Evolutionary conservation across 108 stramenopile genomes (phyloP), one percentile per base, ranked within the genome.

Genomic region (Cylindrotheca closterium): DNA sequence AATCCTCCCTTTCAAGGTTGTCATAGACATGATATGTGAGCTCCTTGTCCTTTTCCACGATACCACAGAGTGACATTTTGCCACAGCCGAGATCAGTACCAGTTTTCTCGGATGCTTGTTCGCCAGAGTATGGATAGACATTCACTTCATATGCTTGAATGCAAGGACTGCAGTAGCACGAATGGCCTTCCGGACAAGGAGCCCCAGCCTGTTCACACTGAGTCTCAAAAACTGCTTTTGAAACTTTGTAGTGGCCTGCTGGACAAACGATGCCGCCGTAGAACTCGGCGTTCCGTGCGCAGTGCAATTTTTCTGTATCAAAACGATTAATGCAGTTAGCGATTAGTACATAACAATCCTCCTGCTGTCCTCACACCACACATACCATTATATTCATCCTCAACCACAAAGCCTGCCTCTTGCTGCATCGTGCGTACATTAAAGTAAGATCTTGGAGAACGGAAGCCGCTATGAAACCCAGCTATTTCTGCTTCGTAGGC

Each of bases 231-330:
- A 58, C 48, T 26, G 28, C 21, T 30, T 60, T 25, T 18, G 23
- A 7, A 37, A 22, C 25, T 8, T 33, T 27, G 55, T 58, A 74
- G 59, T 67, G 37, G 18, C 73, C 73, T 45, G 30, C 48, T 1
- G 73, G 73, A 60, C 73, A 74, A 27, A 34, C 28, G 37, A 74
- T 74, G 21, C 55, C 66, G 7, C 67, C 73, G 32, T 61, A 74
- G 17, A 74, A 52, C 21, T 59, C 23, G 26, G n/a, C 21, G 1
- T 49, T n/a, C 4, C 66, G 47, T 22, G 30, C 22, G 37, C 73
- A 74, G 25, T 53, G 29, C 62, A 52, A 65, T 21, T 42, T 15
- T n/a, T n/a, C n/a, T n/a, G n/a, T n/a, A n/a, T n/a, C n/a, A n/a
- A n/a, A n/a, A n/a, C n/a, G n/a, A n/a, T n/a, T n/a, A n/a, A n/a